These are phyloP conservation scores for Fistulifera pelliculosa DNA, from an alignment of 108 stramenopile genomes.

Conservation along the genomic window DNA sequence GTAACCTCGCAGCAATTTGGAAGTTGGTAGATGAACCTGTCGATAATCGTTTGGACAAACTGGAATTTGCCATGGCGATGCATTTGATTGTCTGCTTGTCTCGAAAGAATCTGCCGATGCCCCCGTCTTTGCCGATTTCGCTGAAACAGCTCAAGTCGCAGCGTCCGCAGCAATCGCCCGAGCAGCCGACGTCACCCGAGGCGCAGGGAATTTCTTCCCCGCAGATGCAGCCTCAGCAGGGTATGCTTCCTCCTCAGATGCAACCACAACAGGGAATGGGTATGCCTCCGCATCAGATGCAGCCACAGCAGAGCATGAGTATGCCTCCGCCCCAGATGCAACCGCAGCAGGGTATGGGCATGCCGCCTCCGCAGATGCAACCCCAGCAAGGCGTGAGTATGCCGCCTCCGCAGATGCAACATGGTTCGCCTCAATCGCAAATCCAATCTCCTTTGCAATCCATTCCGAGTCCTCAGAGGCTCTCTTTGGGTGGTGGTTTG, in stretches of 20 bases:
- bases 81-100: slow-evolving; percentile 93
- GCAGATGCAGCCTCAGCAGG: slow-evolving; percentile 7
- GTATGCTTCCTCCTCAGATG: background rate
- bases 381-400: too few relatives aligned
- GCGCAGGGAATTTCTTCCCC: background rate
- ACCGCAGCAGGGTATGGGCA: slow-evolving; percentile 10
- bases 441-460: slow-evolving; percentile 11
- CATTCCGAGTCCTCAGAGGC: background rate
- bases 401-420: background rate
- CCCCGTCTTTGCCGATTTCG: slow-evolving; percentile 47
- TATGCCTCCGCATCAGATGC: too few relatives aligned
- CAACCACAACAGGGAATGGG: slow-evolving; percentile 12
- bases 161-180: slow-evolving; percentile 6
- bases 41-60: slow-evolving; percentile 75
- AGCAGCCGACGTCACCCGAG: slow-evolving; percentile 4
- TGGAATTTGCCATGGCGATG: slow-evolving; percentile 93
- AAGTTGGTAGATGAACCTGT: slow-evolving; percentile 83
- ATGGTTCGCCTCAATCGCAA: background rate
- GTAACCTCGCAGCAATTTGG: slow-evolving; percentile 63
- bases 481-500: background rate
- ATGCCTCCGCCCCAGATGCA: slow-evolving; percentile 2
- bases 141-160: slow-evolving; percentile 45
- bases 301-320: too few relatives aligned
- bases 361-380: too few relatives aligned
- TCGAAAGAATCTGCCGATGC: slow-evolving; percentile 69